These are phyloP conservation scores for Mycena vitilis DNA, from an alignment of 768 basidiomycete species.

Conservation along the genomic window DNA sequence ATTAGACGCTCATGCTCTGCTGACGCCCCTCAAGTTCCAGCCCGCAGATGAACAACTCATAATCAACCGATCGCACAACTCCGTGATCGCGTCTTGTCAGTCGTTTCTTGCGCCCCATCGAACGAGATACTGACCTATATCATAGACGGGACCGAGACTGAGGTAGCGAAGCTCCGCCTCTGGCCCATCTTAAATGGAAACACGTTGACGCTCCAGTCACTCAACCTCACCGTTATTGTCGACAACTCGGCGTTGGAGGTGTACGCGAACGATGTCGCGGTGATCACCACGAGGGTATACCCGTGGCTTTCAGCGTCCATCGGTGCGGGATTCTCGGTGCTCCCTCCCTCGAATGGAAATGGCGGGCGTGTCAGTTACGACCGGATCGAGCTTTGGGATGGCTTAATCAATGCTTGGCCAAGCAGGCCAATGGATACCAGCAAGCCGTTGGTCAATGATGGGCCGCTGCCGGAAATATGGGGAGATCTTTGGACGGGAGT, in stretches of 20 bases:
- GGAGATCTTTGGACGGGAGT: conserved; percentile 26
- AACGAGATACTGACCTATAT: conserved; percentile 2
- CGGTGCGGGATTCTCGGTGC: conserved; percentile 23
- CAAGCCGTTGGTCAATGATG: conserved; percentile 29
- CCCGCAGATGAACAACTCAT: conserved; percentile 29
- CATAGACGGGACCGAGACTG: conserved; percentile 25
- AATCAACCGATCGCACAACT: conserved; percentile 24
- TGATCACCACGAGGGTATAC: conserved; percentile 25
- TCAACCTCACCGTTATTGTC: conserved; percentile 30
- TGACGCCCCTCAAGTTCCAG: conserved; percentile 20
- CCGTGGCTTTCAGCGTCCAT: conserved; percentile 28
- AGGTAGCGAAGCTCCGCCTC: conserved; percentile 30
- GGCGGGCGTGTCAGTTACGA: conserved; percentile 17
- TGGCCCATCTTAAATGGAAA: conserved; percentile 31
- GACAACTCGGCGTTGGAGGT: conserved; percentile 31
- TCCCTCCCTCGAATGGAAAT: conserved; percentile 6
- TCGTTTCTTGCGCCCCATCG: neutral
- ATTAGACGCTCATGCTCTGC: neutral
- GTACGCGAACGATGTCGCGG: conserved; percentile 30
- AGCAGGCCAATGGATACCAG: conserved; percentile 17
- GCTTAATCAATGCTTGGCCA: conserved; percentile 30
- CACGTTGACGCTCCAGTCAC: conserved; percentile 25
- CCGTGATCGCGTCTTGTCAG: conserved; percentile 26
- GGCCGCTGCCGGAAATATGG: conserved; percentile 29
- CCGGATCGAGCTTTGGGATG: conserved; percentile 31